phyloP scores from a whole-genome alignment of 169 alveolate genomes.

The Cystoisospora suis region DNA sequence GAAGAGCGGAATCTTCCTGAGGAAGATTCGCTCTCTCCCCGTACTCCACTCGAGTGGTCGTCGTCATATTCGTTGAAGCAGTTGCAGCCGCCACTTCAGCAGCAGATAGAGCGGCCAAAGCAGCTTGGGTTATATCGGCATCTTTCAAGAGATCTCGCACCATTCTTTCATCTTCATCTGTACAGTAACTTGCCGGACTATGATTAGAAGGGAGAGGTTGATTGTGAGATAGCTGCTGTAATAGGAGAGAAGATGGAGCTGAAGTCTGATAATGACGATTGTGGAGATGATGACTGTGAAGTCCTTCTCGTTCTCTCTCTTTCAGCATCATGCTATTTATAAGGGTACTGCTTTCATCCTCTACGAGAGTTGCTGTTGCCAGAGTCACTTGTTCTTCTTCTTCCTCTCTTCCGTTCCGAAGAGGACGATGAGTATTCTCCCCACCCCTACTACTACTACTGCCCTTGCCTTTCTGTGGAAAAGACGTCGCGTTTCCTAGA shows the following conservation, averaged over 20 bases:
- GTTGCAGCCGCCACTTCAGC: conserved; percentile 24
- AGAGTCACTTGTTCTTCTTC: no score
- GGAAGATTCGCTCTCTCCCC: no score
- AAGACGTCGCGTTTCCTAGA: no score
- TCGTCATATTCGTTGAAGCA: no score
- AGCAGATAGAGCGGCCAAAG: conserved; percentile 13
- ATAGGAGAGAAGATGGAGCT: background rate
- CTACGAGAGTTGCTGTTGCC: background rate
- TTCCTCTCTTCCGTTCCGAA: no score
- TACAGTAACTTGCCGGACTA: background rate
- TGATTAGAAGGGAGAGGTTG: background rate
- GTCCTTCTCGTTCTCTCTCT: background rate
- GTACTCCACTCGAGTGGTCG: no score
- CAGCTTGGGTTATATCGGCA: background rate
- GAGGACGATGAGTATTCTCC: no score
- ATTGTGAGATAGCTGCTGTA: background rate
- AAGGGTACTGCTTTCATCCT: background rate
- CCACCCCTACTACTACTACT: no score
- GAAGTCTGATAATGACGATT: background rate
- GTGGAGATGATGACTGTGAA: background rate
- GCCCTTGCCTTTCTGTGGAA: no score
- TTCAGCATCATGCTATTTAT: background rate
- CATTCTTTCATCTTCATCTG: conserved; percentile 4
- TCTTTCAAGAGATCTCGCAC: conserved; percentile 1
- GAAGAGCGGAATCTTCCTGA: no score